Evolutionary conservation across 2,329 filamentous ascomycete genomes (phyloP), one percentile per base, ranked within the genome.

Genomic region (Monosporascus ibericus): DNA sequence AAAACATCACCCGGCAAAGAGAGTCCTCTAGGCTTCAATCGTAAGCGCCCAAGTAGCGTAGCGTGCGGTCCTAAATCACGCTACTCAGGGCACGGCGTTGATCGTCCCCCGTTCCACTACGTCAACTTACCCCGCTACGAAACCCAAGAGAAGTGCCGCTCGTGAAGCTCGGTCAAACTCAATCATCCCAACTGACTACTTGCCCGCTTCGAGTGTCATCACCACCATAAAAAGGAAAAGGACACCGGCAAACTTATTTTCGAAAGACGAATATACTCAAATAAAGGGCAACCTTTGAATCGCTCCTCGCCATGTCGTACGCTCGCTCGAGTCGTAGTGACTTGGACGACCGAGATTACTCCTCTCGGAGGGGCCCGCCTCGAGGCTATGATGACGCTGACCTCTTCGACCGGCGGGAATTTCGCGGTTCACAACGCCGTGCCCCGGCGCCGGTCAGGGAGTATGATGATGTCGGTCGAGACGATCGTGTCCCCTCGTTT

Each of bases 281-380:
- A 34, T 34, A 34, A 34, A 14, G 5, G 2, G 4, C 9, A 34
- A 14, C 30, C 30, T 34, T 34, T 34, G 11, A 14, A 34, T 34
- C 30, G 30, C 30, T 14, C 11, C 20, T 44, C 42, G 14, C 42
- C 42, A 46, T 46, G 42, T 46, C 42, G n/a, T 46, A 46, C 42
- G 24, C 22, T 27, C 42, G 42, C 42, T 34, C 44, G 24, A 63
- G 57, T 54, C 57, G 61, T 50, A 65, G 59, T 59, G 75, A 75
- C 8, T 71, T 75, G 52, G 74, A 76, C 55, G 76, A 79, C 55
- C 70, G 72, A 57, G 75, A 78, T 53, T 74, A 73, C 58, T 60
- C 59, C 51, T 54, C 61, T 51, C 58, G 64, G 51, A 59, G 63
- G 44, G 48, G 30, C 18, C 55, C 59, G 51, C 54, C 54, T 49